phyloP scores from a whole-genome alignment of 78 protist genomes.

The Blattamonas nauphoetae region DNA sequence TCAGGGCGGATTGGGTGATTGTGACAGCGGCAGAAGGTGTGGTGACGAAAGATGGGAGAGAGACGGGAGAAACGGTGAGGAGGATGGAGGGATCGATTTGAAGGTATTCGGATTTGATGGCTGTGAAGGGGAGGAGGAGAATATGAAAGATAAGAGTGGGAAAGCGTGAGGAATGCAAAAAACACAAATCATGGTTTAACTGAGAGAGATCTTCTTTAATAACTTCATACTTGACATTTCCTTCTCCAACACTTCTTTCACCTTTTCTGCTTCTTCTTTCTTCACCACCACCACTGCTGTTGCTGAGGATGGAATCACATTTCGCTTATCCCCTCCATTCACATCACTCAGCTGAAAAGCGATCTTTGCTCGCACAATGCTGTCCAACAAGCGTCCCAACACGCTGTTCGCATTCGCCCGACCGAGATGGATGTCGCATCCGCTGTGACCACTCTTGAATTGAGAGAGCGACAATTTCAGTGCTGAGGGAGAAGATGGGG shows the following conservation, averaged over 20 bases:
- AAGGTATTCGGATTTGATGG: too few species aligned
- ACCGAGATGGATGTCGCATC: conserved; percentile 9
- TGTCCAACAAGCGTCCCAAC: background rate
- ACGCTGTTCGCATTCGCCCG: conserved; percentile 26
- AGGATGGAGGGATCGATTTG: too few species aligned
- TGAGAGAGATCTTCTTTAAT: too few species aligned
- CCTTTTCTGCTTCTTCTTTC: background rate
- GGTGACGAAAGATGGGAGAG: too few species aligned
- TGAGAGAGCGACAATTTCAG: background rate
- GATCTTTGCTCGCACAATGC: background rate
- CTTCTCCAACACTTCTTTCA: background rate
- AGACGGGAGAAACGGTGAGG: too few species aligned
- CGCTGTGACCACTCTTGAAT: conserved; percentile 11
- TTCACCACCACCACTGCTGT: background rate
- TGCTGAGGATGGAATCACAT: background rate
- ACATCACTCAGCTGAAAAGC: background rate
- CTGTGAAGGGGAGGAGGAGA: too few species aligned
- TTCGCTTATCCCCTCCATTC: background rate
- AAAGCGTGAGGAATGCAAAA: too few species aligned
- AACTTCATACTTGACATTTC: too few species aligned
- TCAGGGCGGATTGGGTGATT: too few species aligned
- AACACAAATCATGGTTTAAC: too few species aligned
- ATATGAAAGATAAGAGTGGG: too few species aligned
- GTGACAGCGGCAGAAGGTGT: too few species aligned
- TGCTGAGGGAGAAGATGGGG: background rate